Percentiles rank a stretch among this genome's conserved stretches.
These are phyloP conservation scores for Fusarium ramigenum DNA, from an alignment of 2,329 filamentous ascomycete genomes.

Conservation along the genomic window DNA sequence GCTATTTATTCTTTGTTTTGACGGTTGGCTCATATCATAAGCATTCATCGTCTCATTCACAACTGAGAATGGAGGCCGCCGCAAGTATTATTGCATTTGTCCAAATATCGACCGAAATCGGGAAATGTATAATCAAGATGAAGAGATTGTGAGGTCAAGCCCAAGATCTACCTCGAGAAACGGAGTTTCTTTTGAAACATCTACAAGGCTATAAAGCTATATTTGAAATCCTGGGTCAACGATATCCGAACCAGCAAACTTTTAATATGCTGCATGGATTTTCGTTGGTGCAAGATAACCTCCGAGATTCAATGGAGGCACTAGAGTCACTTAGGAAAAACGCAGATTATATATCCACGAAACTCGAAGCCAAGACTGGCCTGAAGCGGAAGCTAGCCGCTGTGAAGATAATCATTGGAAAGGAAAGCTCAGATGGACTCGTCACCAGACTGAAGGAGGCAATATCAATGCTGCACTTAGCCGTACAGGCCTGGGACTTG, in stretches of 20 bases:
- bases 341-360: constrained; percentile 18
- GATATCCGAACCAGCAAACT: constrained; percentile 10
- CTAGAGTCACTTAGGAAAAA: constrained; percentile 22
- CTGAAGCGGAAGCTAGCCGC: constrained; percentile 29
- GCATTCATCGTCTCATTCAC: background rate
- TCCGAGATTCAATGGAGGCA: constrained; percentile 17
- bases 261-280: background rate
- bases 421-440: constrained; percentile 25
- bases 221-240: constrained; percentile 27
- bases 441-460: constrained; percentile 24
- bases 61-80: constrained; percentile 26
- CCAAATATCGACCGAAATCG: constrained; percentile 34
- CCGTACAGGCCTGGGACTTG: constrained; percentile 32
- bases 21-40: background rate
- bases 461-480: constrained; percentile 24
- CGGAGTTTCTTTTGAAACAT: constrained; percentile 30
- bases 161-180: constrained; percentile 35
- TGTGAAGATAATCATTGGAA: constrained; percentile 33
- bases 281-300: background rate
- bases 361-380: constrained; percentile 18
- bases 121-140: constrained; percentile 31
- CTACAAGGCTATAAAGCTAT: constrained; percentile 21
- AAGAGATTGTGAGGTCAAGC: constrained; percentile 41
- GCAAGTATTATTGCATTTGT: constrained; percentile 40
- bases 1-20: background rate